These are phyloP conservation scores for Calonectria pseudoturangicola DNA, from an alignment of 2,329 filamentous ascomycete species.

Conservation along the genomic window DNA sequence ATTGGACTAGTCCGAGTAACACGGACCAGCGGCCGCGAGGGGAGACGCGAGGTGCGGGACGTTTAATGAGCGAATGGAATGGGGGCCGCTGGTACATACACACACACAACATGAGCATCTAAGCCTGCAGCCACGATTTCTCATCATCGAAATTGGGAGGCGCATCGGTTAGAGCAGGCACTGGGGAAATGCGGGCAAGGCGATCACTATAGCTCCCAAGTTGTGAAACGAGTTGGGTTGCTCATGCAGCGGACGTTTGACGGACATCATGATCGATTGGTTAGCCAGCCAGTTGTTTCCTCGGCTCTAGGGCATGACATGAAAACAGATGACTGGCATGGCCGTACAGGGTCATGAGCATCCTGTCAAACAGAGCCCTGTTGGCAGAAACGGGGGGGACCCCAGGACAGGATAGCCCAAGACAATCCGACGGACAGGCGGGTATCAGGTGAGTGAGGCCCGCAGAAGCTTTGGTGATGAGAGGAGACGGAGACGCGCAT, in stretches of 20 bases:
- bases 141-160: constrained; percentile 45
- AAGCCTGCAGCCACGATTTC: constrained; percentile 35
- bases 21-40: constrained; percentile 33
- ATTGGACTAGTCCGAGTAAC: constrained; percentile 39
- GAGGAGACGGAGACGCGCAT: constrained; percentile 27
- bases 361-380: constrained; percentile 19
- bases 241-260: constrained; percentile 13
- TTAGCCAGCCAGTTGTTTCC: background rate
- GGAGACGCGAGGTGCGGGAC: constrained; percentile 36
- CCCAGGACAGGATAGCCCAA: constrained; percentile 20
- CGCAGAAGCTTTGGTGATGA: constrained; percentile 21
- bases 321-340: constrained; percentile 23
- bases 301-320: background rate
- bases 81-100: constrained; percentile 8
- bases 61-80: constrained; percentile 43
- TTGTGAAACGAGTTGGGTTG: constrained; percentile 37
- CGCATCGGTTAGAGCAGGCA: constrained; percentile 35
- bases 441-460: constrained; percentile 27
- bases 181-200: constrained; percentile 40
- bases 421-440: constrained; percentile 21
- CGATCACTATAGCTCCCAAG: constrained; percentile 31
- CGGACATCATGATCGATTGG: constrained; percentile 19
- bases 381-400: constrained; percentile 51
- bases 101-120: constrained; percentile 23
- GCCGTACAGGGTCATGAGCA: constrained; percentile 1